Evolutionary conservation across 2,329 filamentous ascomycete species (phyloP), one percentile per base, ranked within the genome.

Genomic region (Didymella glomerata): DNA sequence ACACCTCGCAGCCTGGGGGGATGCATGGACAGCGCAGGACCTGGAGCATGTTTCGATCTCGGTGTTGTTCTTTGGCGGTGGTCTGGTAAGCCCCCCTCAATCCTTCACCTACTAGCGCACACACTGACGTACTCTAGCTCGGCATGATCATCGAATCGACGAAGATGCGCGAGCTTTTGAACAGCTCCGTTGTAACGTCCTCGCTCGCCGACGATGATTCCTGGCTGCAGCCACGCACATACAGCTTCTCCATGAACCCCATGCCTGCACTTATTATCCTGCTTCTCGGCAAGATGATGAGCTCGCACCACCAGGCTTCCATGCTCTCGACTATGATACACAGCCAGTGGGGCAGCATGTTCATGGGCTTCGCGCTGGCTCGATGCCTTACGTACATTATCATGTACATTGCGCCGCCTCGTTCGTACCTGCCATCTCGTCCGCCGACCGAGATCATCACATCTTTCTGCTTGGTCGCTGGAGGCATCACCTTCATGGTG

Each of bases 21-120:
- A 82, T 13, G 83, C 78, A 51, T 98, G 93, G 90, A 88, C 84
- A 51, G 79, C 92, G 0, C 86, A 90, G 61, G 94, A 98, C 74
- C 81, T 98, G 20, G 93, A 98, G 78, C 95, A 98, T 76, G 82
- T 96, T 46, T 94, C 93, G 13, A 97, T 98, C 69, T 93, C 94
- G 0, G 84, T 97, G 46, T 86, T 98, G 75, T 98, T 98, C 80
- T 91, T 97, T 63, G 94, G 94, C 54, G 94, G 93, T 66, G 94
- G 95, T 46, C 74, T 97, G 79, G 90, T 93, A 79, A 83, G 87
- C 82, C 28, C n/a, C 13, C 38, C 25, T 20, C 34, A 44, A 28
- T 50, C 65, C 54, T 36, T 47, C 44, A 45, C 57, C 60, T 32
- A 52, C 54, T 54, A 44, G 42, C 20, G 57, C 61, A 60, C 64